These are phyloP conservation scores for Marasmius sp. DNA, from an alignment of 1,284 basidiomycete species.

Conservation along the genomic window DNA sequence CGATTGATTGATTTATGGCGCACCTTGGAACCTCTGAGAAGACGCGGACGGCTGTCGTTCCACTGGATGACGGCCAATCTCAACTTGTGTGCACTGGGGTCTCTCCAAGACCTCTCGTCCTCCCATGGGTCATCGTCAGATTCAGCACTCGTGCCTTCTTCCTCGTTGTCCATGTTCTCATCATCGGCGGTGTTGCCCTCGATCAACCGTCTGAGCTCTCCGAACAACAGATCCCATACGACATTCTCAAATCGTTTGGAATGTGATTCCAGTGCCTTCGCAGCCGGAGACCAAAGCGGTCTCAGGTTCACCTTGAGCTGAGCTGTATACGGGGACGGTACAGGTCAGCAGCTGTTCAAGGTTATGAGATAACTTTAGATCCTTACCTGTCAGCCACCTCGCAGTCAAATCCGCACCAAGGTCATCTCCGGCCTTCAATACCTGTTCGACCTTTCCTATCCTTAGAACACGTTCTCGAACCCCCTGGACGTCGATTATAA, in stretches of 20 bases:
- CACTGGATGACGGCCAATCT: conserved; percentile 46
- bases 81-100: conserved; percentile 67
- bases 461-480: conserved; percentile 80
- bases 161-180: conserved; percentile 7
- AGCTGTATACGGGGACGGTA: conserved; percentile 39
- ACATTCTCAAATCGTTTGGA: conserved; percentile 60
- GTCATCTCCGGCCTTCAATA: conserved; percentile 52
- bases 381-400: conserved; percentile 65
- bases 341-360: conserved; percentile 5
- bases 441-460: conserved; percentile 61
- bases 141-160: conserved; percentile 20
- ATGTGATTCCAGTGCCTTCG: conserved; percentile 63
- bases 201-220: conserved; percentile 47
- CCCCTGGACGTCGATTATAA: conserved; percentile 73
- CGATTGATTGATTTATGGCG: conserved; percentile 1
- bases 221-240: conserved; percentile 74
- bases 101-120: conserved; percentile 72
- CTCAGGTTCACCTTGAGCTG: conserved; percentile 91
- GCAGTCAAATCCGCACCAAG: conserved; percentile 54
- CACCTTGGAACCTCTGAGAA: conserved; percentile 30
- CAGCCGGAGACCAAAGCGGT: conserved; percentile 86
- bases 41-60: conserved; percentile 35
- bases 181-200: conserved; percentile 10
- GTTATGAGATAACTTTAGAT: conserved; percentile 1
- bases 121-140: conserved; percentile 51